These are phyloP conservation scores for Picochlorum sp. DNA, from an alignment of 139 green algal genomes.

Conservation along the genomic window DNA sequence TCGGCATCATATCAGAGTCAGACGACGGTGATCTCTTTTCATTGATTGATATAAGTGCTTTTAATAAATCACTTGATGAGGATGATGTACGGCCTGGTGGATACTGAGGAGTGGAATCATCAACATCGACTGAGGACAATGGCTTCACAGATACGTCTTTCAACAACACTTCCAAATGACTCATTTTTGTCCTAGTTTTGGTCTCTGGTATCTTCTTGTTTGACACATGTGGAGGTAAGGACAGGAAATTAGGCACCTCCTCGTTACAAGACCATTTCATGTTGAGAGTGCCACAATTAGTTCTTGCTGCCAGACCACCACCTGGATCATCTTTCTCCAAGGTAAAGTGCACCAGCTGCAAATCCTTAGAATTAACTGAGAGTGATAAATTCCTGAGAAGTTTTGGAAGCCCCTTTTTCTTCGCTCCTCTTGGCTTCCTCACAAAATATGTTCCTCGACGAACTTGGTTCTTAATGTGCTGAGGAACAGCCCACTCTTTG, in stretches of 20 bases:
- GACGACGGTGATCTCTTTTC: too few species aligned
- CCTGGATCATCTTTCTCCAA: slow-evolving; percentile 19
- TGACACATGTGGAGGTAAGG: slow-evolving; percentile 8
- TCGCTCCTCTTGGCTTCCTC: slow-evolving; percentile 16
- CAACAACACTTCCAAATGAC: background rate
- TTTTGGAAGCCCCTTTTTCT: slow-evolving; percentile 22
- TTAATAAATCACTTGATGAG: too few species aligned
- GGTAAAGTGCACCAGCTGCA: slow-evolving; percentile 39
- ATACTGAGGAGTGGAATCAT: too few species aligned
- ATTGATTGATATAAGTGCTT: too few species aligned
- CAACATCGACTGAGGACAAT: too few species aligned
- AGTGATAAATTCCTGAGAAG: slow-evolving; percentile 19
- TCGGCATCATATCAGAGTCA: too few species aligned
- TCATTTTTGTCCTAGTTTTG: background rate
- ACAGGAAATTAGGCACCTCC: slow-evolving; percentile 17
- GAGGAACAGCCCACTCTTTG: slow-evolving; percentile 7
- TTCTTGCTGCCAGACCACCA: background rate
- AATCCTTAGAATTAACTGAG: slow-evolving; percentile 8
- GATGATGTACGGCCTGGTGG: too few species aligned
- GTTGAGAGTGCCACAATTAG: slow-evolving; percentile 3
- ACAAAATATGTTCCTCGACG: slow-evolving; percentile 46
- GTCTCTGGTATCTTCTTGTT: background rate
- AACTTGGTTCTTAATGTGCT: slow-evolving; percentile 19
- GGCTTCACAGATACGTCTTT: background rate
- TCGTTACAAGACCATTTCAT: slow-evolving; percentile 29